A percentile compares a stretch with the other conserved stretches of the same genome.
phyloP scores from a whole-genome alignment of 1,284 basidiomycete genomes.

The Abortiporus biennis region DNA sequence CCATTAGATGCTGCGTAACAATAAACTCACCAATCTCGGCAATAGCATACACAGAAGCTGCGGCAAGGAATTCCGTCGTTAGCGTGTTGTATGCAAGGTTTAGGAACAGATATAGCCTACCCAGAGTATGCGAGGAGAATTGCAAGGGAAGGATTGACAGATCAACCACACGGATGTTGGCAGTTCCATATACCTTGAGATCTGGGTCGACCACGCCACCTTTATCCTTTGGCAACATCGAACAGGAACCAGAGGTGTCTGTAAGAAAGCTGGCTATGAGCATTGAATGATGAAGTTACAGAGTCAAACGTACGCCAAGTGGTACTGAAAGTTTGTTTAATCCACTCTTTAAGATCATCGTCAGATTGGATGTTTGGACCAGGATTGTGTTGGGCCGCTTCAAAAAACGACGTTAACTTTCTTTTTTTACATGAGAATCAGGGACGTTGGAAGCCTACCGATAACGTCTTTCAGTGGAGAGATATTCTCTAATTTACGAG shows the following conservation, averaged over 20 bases:
- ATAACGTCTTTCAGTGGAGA: conserved; percentile 20
- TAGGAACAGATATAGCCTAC: too few relatives aligned
- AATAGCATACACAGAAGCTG: neutral
- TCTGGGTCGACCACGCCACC: conserved; percentile 4
- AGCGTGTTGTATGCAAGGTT: too few relatives aligned
- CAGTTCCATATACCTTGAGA: conserved; percentile 5
- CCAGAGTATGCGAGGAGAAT: neutral
- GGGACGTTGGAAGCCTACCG: conserved; percentile 14
- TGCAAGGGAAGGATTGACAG: conserved; percentile 5
- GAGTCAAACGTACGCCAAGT: conserved; percentile 3
- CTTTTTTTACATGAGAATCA: too few relatives aligned
- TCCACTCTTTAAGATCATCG: conserved; percentile 7
- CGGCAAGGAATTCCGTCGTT: neutral
- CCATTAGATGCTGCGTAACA: neutral
- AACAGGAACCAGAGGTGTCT: conserved; percentile 4
- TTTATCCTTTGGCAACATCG: conserved; percentile 5
- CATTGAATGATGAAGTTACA: neutral
- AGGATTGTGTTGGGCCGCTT: conserved; percentile 22
- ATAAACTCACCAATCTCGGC: neutral
- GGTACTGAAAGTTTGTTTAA: conserved; percentile 1
- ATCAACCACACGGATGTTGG: conserved; percentile 4
- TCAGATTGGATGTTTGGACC: conserved; percentile 24
- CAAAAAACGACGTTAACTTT: too few relatives aligned
- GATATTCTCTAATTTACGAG: conserved; percentile 7
- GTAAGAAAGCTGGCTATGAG: neutral